Evolutionary conservation across 139 green algal species (phyloP), one percentile per base, ranked within the genome.

Genomic region (Deuterostichococcus epilithicus): DNA sequence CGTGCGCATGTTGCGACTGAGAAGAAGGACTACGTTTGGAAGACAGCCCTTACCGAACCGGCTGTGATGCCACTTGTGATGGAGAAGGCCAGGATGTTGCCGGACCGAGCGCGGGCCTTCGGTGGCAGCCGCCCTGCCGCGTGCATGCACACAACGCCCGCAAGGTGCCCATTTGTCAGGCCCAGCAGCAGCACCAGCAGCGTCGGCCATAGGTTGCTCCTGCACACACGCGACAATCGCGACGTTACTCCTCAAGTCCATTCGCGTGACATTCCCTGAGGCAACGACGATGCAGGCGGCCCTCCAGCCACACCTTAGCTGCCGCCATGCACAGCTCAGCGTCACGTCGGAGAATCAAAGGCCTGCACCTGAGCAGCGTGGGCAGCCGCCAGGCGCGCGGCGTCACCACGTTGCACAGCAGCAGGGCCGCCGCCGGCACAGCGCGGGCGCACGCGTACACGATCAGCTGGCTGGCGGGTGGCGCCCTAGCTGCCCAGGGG

Each of bases 101-200:
- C 58, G 38, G 39, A 63, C n/a, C 30, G 75, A 8, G 26, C 59
- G 26, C 68, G 74, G 45, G 28, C 35, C 3, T 13, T 13, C 2
- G 66, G 44, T 20, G 78, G 82, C 75, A 86, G 66, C 34, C 82
- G 5, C 2, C 68, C 58, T n/a, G 82, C 78, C 32, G 71, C 72
- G 58, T 84, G 78, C 82, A 86, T 86, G 68, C 68, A 80, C 23
- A 79, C 78, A 26, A 81, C 74, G 35, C 65, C 76, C 18, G 75
- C 42, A 36, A 84, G 68, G 76, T 86, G 77, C 26, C 82, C 82
- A 44, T 81, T 81, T 22, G 78, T 86, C 10, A 86, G 45, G 4
- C 78, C 82, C 30, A 86, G 68, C 36, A 81, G 15, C n/a, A 73
- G 20, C 33, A 80, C 76, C 23, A 86, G 73, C 38, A 25, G 67